Conservation (phyloP, 148 eudicot species). For the Persicaria tinctoria region DNA sequence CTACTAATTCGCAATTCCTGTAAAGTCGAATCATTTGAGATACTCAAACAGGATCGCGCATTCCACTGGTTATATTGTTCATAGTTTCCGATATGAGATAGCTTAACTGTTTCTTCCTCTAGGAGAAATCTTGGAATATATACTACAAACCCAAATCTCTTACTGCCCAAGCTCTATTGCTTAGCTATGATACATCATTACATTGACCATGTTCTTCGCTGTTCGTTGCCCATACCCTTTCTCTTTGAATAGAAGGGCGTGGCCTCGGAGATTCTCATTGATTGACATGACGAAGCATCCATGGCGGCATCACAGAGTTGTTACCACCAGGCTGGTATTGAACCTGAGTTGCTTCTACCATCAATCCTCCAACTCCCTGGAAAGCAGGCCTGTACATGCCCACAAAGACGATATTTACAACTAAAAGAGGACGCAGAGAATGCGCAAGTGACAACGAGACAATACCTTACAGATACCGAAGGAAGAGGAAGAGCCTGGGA, state of each 20-base stretch:
- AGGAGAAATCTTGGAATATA: conserved; percentile 7
- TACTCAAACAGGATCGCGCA: neutral
- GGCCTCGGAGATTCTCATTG: neutral
- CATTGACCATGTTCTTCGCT: neutral
- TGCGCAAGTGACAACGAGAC: neutral
- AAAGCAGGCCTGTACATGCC: conserved; percentile 2
- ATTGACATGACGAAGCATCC: conserved; percentile 8
- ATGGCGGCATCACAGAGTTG: conserved; percentile 12
- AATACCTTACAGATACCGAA: neutral
- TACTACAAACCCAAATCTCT: conserved; percentile 1
- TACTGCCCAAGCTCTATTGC: neutral
- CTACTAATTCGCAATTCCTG: neutral
- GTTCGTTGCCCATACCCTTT: neutral
- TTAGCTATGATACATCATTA: neutral
- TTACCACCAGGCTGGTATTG: conserved; percentile 2
- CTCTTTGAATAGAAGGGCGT: neutral
- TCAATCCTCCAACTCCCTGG: neutral
- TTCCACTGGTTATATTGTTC: neutral
- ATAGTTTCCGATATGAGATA: neutral
- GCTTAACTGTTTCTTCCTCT: neutral
- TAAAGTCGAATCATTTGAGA: neutral
- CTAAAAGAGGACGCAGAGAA: neutral
- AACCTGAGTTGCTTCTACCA: neutral
- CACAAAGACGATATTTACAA: neutral
- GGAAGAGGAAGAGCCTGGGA: neutral